phyloP scores from a whole-genome alignment of 345 rosid genomes.

The Pelargonium nanum region DNA sequence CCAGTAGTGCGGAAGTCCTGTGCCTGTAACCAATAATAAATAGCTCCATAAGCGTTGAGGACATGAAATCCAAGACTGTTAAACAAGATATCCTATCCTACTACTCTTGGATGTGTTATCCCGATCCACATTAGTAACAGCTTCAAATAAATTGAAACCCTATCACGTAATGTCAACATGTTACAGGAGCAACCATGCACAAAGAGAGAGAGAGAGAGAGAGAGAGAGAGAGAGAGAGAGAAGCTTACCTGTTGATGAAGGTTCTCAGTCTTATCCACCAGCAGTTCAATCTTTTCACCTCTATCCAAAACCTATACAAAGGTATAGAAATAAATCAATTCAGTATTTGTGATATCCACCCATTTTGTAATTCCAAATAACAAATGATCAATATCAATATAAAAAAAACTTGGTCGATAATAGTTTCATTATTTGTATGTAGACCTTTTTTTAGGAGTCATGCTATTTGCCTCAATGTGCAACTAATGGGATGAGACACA shows the following conservation, averaged over 20 bases:
- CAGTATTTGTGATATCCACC: too few relatives aligned
- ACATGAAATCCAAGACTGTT: neutral
- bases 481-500: too few relatives aligned
- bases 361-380: too few relatives aligned
- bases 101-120: too few relatives aligned
- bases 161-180: neutral
- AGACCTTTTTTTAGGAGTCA: too few relatives aligned
- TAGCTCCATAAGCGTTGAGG: neutral
- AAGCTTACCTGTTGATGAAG: conserved; percentile 29
- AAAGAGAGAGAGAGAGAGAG: neutral
- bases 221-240: neutral
- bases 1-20: conserved; percentile 30
- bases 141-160: neutral
- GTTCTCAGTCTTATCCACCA: conserved; percentile 36
- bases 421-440: too few relatives aligned
- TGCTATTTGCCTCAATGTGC: too few relatives aligned
- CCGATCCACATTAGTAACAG: neutral
- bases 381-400: too few relatives aligned
- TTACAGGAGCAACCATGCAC: neutral
- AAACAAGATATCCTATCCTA: neutral
- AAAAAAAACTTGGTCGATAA: too few relatives aligned
- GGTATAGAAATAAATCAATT: too few relatives aligned
- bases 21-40: conserved; percentile 15
- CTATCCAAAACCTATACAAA: conserved; percentile 30
- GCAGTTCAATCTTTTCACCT: conserved; percentile 36